Base-by-base conservation (phyloP, 2,329 filamentous ascomycete genomes). In the Diaporthe destruens region DNA sequence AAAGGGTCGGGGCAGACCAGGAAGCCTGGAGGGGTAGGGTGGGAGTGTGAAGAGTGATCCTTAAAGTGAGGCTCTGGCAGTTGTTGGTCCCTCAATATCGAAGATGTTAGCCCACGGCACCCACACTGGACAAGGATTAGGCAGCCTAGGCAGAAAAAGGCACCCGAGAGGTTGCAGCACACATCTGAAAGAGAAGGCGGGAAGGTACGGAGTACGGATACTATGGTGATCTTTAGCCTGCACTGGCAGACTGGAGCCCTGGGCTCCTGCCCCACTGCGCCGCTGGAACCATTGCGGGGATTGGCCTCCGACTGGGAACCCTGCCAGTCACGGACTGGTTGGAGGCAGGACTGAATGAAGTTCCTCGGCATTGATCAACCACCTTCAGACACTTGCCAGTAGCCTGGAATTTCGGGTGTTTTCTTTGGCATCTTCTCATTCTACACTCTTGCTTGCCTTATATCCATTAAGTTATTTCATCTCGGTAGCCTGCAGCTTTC, bases 21-120 rank as follows among this genome's bases (percentile, higher is more conserved):
- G 29, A 53, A 20, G 36, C 53, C n/a, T 36, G 63, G 42, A 12
- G 36, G 51, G 32, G 23, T 23, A 68, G 29, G 49, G 29, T n/a
- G 25, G n/a, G 47, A 29, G 9, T 36, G 72, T 78, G 75, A 51
- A 34, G 47, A 42, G 44, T 82, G 29, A 25, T 11, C 7, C 12
- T 18, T 9, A 23, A 59, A 59, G 39, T 53, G 59, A 73, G 67
- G 56, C 71, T 66, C 36, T n/a, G 71, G 34, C 23, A 42, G 51
- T 54, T 59, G 16, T 54, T 59, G 16, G 49, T 49, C 36, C 29
- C 42, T 32, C 18, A 34, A 36, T 23, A 36, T 47, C 39, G 42
- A 51, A 72, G 63, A 39, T 65, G 61, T 23, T 36, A 14, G 39
- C 32, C 61, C n/a, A 16, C 3, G 8, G 44, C 47, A n/a, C 32